Conservation (phyloP, 2,329 filamentous ascomycete species). For the Aspergillus fumigatus region DNA sequence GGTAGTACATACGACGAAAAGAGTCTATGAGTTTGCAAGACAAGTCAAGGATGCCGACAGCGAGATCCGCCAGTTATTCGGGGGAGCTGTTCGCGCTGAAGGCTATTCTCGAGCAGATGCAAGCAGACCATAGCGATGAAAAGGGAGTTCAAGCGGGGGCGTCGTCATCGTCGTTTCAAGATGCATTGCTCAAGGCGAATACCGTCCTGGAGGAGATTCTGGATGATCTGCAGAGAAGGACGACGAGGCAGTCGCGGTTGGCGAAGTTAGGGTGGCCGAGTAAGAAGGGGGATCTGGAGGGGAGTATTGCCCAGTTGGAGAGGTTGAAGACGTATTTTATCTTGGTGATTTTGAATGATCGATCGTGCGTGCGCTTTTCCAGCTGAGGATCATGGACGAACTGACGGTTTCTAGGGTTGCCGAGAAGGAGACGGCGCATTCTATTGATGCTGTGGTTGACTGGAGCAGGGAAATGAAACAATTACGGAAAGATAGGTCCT, state of each 20-base stretch:
- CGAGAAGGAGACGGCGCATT: not conserved
- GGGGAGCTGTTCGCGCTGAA: not conserved
- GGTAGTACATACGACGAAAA: not conserved
- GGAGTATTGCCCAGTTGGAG: not conserved
- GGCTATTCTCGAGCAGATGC: not conserved
- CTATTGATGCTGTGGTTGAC: not conserved
- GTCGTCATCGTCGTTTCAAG: not conserved
- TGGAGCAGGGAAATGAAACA: not conserved
- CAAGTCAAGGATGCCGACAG: not conserved
- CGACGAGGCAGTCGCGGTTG: not conserved
- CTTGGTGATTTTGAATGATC: not conserved
- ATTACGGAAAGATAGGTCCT: not conserved
- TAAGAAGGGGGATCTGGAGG: not conserved
- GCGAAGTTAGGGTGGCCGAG: not conserved
- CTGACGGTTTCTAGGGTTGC: not conserved
- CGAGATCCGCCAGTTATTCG: not conserved
- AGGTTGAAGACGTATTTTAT: not conserved
- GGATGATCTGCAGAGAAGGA: slow-evolving; percentile 14
- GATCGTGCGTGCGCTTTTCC: not conserved
- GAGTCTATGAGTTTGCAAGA: not conserved
- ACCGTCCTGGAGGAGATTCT: not conserved
- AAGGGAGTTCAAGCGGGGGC: not conserved
- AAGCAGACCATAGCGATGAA: not conserved
- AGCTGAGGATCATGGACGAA: not conserved
- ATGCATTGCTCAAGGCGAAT: not conserved